Percentiles rank a stretch among this genome's conserved stretches.
phyloP scores from a whole-genome alignment of 169 alveolate genomes.

The Prorocentrum cordatum region DNA sequence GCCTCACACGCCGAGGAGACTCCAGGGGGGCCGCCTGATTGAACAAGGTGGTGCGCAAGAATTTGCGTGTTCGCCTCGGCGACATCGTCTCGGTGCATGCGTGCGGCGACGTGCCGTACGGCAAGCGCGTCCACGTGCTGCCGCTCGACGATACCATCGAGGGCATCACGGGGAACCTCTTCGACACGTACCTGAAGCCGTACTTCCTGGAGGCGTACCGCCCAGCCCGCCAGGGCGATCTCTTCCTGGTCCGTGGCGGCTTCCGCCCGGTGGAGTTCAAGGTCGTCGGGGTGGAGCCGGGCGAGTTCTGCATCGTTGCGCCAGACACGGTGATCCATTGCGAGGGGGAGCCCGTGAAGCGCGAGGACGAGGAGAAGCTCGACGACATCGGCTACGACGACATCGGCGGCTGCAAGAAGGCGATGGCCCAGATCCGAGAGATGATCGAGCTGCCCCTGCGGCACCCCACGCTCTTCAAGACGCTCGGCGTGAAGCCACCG shows the following conservation, averaged over 20 bases:
- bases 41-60: constrained; percentile 86
- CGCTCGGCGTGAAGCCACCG: constrained; percentile 99
- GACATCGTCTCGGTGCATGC: constrained; percentile 93
- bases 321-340: constrained; percentile 89
- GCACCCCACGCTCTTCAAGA: constrained; percentile 97
- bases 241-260: constrained; percentile 98
- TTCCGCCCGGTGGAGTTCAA: constrained; percentile 96
- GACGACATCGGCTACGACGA: constrained; percentile 99
- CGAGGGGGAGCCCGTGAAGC: constrained; percentile 98
- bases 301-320: constrained; percentile 97
- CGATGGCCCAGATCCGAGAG: constrained; percentile 97
- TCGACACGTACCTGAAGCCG: constrained; percentile 95
- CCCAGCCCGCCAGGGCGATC: constrained; percentile 98
- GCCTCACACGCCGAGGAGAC: too few species aligned
- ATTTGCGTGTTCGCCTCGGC: constrained; percentile 95
- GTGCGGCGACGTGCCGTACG: constrained; percentile 96
- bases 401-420: constrained; percentile 99
- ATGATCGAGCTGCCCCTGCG: constrained; percentile 98
- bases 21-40: too few species aligned
- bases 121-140: constrained; percentile 95
- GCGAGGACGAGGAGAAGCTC: constrained; percentile 98
- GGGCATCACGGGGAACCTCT: constrained; percentile 96
- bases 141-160: constrained; percentile 99
- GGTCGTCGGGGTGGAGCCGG: constrained; percentile 99
- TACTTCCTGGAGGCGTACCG: constrained; percentile 98